Percentiles rank a stretch among this genome's conserved stretches.
Evolutionary conservation across 371 early-diverging fungal genomes (phyloP).

Genomic region (Nosema muscidifuracis): DNA sequence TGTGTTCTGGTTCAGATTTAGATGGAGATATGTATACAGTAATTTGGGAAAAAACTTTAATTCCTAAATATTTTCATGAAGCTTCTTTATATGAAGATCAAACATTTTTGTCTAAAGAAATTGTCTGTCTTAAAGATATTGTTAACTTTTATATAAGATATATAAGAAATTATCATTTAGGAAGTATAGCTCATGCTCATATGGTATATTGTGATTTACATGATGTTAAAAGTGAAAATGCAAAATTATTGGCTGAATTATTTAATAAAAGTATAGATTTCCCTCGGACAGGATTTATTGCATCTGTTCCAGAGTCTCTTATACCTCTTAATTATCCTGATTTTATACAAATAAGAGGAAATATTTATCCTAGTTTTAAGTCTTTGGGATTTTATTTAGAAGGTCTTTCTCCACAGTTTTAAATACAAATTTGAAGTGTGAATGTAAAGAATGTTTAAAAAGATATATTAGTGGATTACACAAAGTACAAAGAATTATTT

Average conservation of each 20-base stretch:
- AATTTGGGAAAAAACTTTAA: conserved; percentile 68
- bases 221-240: conserved; percentile 65
- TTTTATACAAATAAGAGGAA: conserved; percentile 69
- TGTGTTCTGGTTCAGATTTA: conserved; percentile 73
- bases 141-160: conserved; percentile 70
- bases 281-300: conserved; percentile 67
- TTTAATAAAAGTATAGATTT: conserved; percentile 69
- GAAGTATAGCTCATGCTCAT: conserved; percentile 70
- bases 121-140: conserved; percentile 65
- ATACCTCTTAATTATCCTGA: conserved; percentile 67
- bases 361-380: conserved; percentile 67
- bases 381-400: conserved; percentile 41
- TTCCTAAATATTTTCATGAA: conserved; percentile 63
- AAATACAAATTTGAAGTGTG: background rate
- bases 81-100: conserved; percentile 67
- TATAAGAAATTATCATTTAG: conserved; percentile 69
- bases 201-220: conserved; percentile 67
- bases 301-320: conserved; percentile 47
- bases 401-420: background rate
- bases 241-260: conserved; percentile 67
- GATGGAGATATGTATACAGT: conserved; percentile 70
- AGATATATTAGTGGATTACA: background rate
- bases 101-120: conserved; percentile 41
- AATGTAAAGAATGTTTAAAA: background rate
- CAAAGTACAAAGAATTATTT: background rate